Conservation (phyloP, 2,329 filamentous ascomycete species). For the Colletotrichum tabaci region DNA sequence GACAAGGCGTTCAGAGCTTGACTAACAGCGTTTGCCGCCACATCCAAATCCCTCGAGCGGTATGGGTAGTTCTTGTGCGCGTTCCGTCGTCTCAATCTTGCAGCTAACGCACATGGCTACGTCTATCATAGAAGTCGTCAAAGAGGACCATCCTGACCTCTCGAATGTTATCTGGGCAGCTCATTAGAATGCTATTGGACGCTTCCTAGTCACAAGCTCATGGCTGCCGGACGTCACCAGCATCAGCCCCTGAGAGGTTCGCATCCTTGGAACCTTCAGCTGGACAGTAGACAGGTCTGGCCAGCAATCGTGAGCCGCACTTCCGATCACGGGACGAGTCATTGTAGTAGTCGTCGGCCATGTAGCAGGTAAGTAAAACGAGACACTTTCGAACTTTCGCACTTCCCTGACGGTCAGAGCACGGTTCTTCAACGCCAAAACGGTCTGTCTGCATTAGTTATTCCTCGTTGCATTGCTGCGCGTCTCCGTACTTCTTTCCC, state of each 20-base stretch:
- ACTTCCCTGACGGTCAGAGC: slow-evolving; percentile 16
- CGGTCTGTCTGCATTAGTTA: slow-evolving; percentile 22
- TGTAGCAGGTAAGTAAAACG: slow-evolving; percentile 5
- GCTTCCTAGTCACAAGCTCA: background rate
- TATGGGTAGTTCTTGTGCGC: background rate
- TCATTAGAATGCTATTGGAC: slow-evolving; percentile 9
- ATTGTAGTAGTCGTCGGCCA: slow-evolving; percentile 1
- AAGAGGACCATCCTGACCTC: background rate
- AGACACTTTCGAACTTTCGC: slow-evolving; percentile 24
- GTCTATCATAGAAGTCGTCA: background rate
- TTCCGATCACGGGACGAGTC: slow-evolving; percentile 24
- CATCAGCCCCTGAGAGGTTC: slow-evolving; percentile 1
- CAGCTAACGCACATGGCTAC: slow-evolving; percentile 5
- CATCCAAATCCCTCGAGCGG: slow-evolving; percentile 2
- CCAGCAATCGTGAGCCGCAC: slow-evolving; percentile 9
- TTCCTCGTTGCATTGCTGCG: slow-evolving; percentile 10
- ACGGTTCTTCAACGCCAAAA: slow-evolving; percentile 15
- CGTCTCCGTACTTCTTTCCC: slow-evolving; percentile 10
- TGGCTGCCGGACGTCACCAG: background rate
- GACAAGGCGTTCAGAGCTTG: background rate
- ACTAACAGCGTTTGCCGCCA: background rate
- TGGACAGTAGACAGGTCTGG: slow-evolving; percentile 13
- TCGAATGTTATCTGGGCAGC: background rate
- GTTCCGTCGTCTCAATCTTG: background rate
- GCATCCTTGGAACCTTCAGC: slow-evolving; percentile 9